Evolutionary conservation across 768 basidiomycete species (phyloP).

Genomic region (Leccinum uliginosum): DNA sequence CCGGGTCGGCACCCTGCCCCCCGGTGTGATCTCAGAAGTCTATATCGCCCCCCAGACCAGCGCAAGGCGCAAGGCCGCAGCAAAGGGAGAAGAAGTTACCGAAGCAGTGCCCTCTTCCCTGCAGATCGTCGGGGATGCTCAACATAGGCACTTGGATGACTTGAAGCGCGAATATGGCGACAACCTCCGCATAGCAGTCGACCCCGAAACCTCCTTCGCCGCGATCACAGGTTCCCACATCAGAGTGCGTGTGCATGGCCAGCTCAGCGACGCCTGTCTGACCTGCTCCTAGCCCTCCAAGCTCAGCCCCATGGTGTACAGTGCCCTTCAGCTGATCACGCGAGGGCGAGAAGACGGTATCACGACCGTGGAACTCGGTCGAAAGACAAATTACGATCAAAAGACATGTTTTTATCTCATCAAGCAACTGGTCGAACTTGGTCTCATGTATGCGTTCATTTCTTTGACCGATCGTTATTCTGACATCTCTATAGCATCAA

Average conservation of each 20-base stretch:
- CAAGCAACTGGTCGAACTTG: conserved; percentile 67
- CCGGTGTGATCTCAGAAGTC: conserved; percentile 58
- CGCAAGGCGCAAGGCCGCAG: conserved; percentile 60
- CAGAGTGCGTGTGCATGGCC: conserved; percentile 45
- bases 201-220: conserved; percentile 67
- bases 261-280: conserved; percentile 2
- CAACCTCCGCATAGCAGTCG: conserved; percentile 66
- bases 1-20: conserved; percentile 66
- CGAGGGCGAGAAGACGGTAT: conserved; percentile 74
- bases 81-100: conserved; percentile 45
- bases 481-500: conserved; percentile 49
- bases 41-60: conserved; percentile 75
- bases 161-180: conserved; percentile 57
- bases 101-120: conserved; percentile 45
- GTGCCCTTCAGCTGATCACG: conserved; percentile 79
- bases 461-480: background rate
- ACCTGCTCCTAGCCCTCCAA: conserved; percentile 56
- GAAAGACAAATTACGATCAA: conserved; percentile 78
- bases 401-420: conserved; percentile 89
- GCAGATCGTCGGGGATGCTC: conserved; percentile 52
- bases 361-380: conserved; percentile 73
- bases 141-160: conserved; percentile 49
- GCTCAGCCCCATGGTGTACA: conserved; percentile 81
- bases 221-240: conserved; percentile 86
- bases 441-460: conserved; percentile 54